Conservation (phyloP, 805 yeast genomes). For the Metahyphopichia silvanorum region DNA sequence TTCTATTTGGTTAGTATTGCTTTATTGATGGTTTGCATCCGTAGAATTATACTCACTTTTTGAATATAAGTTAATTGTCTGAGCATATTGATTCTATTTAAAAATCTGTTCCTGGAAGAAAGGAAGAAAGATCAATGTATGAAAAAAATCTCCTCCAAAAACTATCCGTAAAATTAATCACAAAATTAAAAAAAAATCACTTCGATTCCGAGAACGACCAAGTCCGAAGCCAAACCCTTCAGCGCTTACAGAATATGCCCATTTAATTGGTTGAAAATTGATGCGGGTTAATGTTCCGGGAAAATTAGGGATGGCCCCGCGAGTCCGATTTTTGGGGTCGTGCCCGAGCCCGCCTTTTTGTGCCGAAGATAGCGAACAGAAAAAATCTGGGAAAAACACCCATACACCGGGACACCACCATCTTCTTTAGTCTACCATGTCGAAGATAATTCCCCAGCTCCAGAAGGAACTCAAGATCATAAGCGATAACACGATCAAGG, state of each 20-base stretch:
- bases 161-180: neutral
- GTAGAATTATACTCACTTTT: conserved; percentile 14
- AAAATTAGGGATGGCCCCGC: too few species aligned
- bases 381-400: neutral
- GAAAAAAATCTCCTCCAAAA: too few species aligned
- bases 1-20: conserved; percentile 31
- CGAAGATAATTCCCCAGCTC: too few species aligned
- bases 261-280: too few species aligned
- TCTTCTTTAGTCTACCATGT: too few species aligned
- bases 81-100: conserved; percentile 11
- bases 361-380: neutral
- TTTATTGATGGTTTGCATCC: neutral
- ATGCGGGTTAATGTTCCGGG: too few species aligned
- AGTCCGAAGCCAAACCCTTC: conserved; percentile 1
- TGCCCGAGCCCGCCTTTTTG: too few species aligned
- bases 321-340: too few species aligned
- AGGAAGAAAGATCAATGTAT: neutral
- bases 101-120: conserved; percentile 1
- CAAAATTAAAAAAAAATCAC: neutral
- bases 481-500: conserved; percentile 30
- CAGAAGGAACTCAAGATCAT: conserved; percentile 38
- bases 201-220: conserved; percentile 1
- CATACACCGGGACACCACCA: too few species aligned
- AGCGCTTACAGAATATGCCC: neutral
- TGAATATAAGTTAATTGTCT: conserved; percentile 16